A percentile compares a stretch with the other conserved stretches of the same genome.
Conservation (phyloP, 2,329 filamentous ascomycete genomes). For the Fusarium redolens region DNA sequence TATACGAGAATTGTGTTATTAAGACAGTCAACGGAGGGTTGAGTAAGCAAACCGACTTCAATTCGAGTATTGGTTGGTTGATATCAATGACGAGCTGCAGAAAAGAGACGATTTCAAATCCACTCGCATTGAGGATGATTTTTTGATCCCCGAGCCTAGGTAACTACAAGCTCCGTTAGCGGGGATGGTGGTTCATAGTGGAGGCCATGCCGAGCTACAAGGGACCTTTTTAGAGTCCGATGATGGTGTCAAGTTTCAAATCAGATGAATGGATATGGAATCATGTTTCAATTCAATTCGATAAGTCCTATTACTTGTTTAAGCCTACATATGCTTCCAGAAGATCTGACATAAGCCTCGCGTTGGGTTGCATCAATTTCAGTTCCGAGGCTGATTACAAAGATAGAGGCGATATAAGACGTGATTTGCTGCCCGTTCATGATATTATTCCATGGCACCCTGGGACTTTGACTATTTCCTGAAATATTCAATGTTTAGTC, state of each 20-base stretch:
- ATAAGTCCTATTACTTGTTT: neutral
- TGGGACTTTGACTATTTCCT: neutral
- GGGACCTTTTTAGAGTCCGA: slow-evolving; percentile 1
- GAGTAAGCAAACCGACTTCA: slow-evolving; percentile 39
- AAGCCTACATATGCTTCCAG: neutral
- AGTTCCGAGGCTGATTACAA: slow-evolving; percentile 3
- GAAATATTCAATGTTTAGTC: neutral
- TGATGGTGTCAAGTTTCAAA: slow-evolving; percentile 1
- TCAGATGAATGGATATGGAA: slow-evolving; percentile 21
- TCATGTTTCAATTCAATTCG: slow-evolving; percentile 13
- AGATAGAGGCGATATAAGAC: neutral
- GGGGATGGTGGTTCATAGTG: slow-evolving; percentile 6
- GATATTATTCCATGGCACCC: neutral
- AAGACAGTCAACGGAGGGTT: slow-evolving; percentile 18
- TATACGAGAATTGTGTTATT: slow-evolving; percentile 17
- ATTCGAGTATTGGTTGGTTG: slow-evolving; percentile 18
- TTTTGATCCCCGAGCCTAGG: slow-evolving; percentile 24
- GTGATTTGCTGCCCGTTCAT: neutral
- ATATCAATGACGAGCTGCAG: slow-evolving; percentile 29
- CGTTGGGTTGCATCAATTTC: neutral
- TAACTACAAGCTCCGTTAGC: slow-evolving; percentile 22
- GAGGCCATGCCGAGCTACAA: slow-evolving; percentile 11
- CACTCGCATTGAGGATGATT: slow-evolving; percentile 33
- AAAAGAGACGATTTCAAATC: slow-evolving; percentile 42
- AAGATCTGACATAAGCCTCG: neutral